These are phyloP conservation scores for Dendrostoma leiphaemia DNA, from an alignment of 2,329 filamentous ascomycete genomes.

Conservation along the genomic window DNA sequence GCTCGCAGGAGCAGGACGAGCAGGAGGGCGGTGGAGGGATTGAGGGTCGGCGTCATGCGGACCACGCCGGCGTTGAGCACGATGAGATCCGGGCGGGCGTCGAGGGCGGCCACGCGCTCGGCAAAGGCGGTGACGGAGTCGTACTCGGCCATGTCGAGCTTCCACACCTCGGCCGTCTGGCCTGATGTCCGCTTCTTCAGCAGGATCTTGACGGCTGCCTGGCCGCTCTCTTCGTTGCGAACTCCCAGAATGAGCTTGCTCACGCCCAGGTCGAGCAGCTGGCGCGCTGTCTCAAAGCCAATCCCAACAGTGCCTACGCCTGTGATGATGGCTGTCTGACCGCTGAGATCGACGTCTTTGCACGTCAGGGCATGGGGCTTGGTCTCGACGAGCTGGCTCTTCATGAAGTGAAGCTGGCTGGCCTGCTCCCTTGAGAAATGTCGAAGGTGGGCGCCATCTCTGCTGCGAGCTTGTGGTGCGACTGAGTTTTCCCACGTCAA, in stretches of 20 bases:
- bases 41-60: not conserved
- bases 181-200: slow-evolving; percentile 29
- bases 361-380: not conserved
- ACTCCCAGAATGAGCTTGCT: slow-evolving; percentile 41
- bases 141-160: slow-evolving; percentile 38
- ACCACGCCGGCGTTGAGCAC: slow-evolving; percentile 33
- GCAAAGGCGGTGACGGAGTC: slow-evolving; percentile 38
- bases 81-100: slow-evolving; percentile 37
- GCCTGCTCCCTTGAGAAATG: too few relatives aligned
- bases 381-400: not conserved
- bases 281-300: slow-evolving; percentile 1
- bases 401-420: slow-evolving; percentile 3
- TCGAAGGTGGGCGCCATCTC: too few relatives aligned
- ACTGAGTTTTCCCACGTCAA: too few relatives aligned
- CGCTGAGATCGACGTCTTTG: not conserved
- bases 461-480: too few relatives aligned
- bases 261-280: slow-evolving; percentile 18
- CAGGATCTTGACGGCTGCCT: slow-evolving; percentile 38
- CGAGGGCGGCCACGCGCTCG: slow-evolving; percentile 27
- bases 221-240: slow-evolving; percentile 31
- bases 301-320: slow-evolving; percentile 1
- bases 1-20: slow-evolving; percentile 40
- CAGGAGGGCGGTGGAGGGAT: slow-evolving; percentile 45
- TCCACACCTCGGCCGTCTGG: slow-evolving; percentile 31
- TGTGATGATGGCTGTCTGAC: slow-evolving; percentile 1